Conservation (phyloP, 225 moss, liverwort and hornwort species). For the Pleurozium schreberi region DNA sequence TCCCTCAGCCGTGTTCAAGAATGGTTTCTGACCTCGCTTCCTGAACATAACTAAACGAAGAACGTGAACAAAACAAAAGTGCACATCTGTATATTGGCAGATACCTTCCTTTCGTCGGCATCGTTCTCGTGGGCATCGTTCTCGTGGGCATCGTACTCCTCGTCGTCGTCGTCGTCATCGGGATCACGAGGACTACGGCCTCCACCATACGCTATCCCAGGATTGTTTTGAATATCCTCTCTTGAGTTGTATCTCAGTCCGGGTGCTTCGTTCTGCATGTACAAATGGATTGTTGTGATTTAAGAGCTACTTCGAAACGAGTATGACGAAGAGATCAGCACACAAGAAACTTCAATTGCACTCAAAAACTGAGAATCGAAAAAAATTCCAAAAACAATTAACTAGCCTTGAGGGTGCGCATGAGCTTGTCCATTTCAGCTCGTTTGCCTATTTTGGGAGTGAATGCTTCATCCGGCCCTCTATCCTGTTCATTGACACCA, state of each 20-base stretch:
- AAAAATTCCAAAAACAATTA: neutral
- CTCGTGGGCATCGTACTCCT: slow-evolving; percentile 6
- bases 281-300: neutral
- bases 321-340: neutral
- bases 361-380: neutral
- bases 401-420: slow-evolving; percentile 74
- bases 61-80: neutral
- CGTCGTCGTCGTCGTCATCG: slow-evolving; percentile 32
- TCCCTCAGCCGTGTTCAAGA: neutral
- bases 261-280: slow-evolving; percentile 62
- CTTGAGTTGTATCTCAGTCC: slow-evolving; percentile 69
- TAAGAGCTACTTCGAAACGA: neutral
- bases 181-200: slow-evolving; percentile 31
- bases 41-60: neutral
- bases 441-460: slow-evolving; percentile 63
- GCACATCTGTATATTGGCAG: neutral
- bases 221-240: slow-evolving; percentile 52
- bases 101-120: slow-evolving; percentile 1
- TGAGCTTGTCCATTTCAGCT: slow-evolving; percentile 83
- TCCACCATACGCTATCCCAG: slow-evolving; percentile 23
- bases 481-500: slow-evolving; percentile 35
- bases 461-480: slow-evolving; percentile 56
- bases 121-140: too few relatives aligned
- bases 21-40: neutral
- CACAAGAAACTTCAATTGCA: neutral